These are phyloP conservation scores for Podospora appendiculata DNA, from an alignment of 495 filamentous ascomycete species.

Conservation along the genomic window DNA sequence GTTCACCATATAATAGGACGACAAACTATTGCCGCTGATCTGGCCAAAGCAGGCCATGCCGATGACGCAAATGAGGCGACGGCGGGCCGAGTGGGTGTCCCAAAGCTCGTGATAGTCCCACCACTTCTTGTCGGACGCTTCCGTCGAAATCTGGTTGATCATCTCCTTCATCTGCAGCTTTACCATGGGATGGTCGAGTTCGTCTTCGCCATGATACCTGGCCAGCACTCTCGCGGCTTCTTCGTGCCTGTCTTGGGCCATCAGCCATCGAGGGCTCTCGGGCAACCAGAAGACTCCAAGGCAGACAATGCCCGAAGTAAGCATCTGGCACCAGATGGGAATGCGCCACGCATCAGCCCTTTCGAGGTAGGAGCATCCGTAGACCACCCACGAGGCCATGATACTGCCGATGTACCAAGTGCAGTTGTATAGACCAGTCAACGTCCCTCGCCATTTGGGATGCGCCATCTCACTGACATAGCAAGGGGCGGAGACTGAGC, in stretches of 20 bases:
- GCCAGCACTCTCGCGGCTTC: conserved; percentile 44
- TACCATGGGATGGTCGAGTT: conserved; percentile 37
- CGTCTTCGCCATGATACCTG: conserved; percentile 47
- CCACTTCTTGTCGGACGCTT: conserved; percentile 55
- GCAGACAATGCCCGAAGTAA: conserved; percentile 26
- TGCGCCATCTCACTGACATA: conserved; percentile 72
- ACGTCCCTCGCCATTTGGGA: conserved; percentile 58
- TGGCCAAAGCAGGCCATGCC: conserved; percentile 60
- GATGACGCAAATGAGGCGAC: conserved; percentile 53
- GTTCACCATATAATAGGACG: conserved; percentile 50
- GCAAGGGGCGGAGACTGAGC: conserved; percentile 60
- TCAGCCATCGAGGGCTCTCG: conserved; percentile 30
- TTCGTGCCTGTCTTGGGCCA: conserved; percentile 36
- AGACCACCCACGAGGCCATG: conserved; percentile 23
- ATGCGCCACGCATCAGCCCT: conserved; percentile 23
- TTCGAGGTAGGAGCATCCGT: conserved; percentile 17
- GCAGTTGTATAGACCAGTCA: conserved; percentile 36
- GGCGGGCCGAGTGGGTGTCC: conserved; percentile 49
- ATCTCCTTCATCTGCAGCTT: conserved; percentile 55
- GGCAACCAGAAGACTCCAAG: conserved; percentile 25
- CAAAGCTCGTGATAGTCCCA: conserved; percentile 61
- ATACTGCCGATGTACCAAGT: conserved; percentile 27
- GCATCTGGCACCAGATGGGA: conserved; percentile 29
- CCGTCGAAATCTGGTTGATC: conserved; percentile 43
- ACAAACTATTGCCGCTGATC: conserved; percentile 54